These are phyloP conservation scores for Hyaloscypha variabilis DNA, from an alignment of 495 filamentous ascomycete genomes.

Conservation along the genomic window DNA sequence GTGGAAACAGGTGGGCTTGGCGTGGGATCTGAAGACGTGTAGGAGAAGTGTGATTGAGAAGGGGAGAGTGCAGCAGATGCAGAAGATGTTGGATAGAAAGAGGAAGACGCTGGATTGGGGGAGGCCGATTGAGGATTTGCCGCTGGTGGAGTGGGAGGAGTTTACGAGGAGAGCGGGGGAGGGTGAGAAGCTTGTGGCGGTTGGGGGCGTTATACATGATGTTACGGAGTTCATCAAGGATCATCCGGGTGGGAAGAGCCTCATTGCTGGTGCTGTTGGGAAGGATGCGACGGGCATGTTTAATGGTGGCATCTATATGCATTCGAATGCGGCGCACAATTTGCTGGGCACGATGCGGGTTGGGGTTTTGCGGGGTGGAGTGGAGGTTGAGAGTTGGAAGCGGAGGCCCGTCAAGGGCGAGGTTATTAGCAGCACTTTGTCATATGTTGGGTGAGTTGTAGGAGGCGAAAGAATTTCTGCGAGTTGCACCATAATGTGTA, in stretches of 20 bases:
- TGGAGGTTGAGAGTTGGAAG: slow-evolving; percentile 14
- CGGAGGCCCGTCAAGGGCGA: not conserved
- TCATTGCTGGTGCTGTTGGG: slow-evolving; percentile 31
- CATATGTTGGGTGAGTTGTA: not conserved
- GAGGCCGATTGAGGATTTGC: slow-evolving; percentile 26
- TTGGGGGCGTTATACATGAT: slow-evolving; percentile 30
- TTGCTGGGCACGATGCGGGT: slow-evolving; percentile 14
- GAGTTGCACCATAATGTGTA: too few species aligned
- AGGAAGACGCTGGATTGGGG: slow-evolving; percentile 32
- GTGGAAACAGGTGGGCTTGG: slow-evolving; percentile 33
- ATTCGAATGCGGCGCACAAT: slow-evolving; percentile 23
- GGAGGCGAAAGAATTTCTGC: slow-evolving; percentile 1
- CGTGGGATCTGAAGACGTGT: slow-evolving; percentile 31
- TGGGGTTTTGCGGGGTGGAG: slow-evolving; percentile 11
- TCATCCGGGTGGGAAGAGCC: slow-evolving; percentile 35
- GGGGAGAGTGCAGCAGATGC: slow-evolving; percentile 7
- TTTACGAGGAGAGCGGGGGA: slow-evolving; percentile 16
- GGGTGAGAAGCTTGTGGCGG: slow-evolving; percentile 18
- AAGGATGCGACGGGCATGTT: slow-evolving; percentile 38
- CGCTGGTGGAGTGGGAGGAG: slow-evolving; percentile 30
- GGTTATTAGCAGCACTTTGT: not conserved
- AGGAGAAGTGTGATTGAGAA: slow-evolving; percentile 31
- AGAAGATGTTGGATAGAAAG: slow-evolving; percentile 25
- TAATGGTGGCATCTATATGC: slow-evolving; percentile 33
- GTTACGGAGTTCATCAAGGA: slow-evolving; percentile 22